These are phyloP conservation scores for Scedosporium dehoogii DNA, from an alignment of 2,329 filamentous ascomycete genomes.

Conservation along the genomic window DNA sequence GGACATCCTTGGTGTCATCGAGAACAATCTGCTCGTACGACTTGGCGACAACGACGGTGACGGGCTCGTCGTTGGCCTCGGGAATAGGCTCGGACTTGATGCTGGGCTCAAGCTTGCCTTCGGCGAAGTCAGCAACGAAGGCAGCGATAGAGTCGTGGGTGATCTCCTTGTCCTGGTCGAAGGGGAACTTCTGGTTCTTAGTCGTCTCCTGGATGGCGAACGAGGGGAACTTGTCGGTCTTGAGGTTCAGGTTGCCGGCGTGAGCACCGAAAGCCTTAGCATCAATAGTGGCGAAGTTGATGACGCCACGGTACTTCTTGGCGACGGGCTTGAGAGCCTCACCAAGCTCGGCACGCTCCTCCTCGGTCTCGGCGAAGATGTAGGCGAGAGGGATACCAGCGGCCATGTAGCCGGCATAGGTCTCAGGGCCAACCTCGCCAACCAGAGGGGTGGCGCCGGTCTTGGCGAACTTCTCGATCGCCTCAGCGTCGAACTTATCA, in stretches of 20 bases:
- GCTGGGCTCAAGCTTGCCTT: constrained; percentile 86
- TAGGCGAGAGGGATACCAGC: constrained; percentile 89
- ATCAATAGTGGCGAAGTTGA: constrained; percentile 98
- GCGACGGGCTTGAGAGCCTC: constrained; percentile 76
- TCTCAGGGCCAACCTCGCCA: constrained; percentile 93
- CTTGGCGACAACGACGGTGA: constrained; percentile 83
- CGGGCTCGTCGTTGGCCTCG: constrained; percentile 82
- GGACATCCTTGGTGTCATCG: constrained; percentile 90
- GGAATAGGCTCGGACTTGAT: constrained; percentile 98
- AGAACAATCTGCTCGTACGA: constrained; percentile 88
- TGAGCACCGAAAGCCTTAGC: constrained; percentile 90
- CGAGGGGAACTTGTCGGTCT: constrained; percentile 87
- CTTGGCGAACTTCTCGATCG: constrained; percentile 76
- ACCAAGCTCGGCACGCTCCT: constrained; percentile 76
- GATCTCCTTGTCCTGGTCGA: constrained; percentile 73
- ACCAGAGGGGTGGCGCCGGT: constrained; percentile 79
- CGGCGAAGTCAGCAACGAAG: constrained; percentile 78
- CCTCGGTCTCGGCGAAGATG: constrained; percentile 87
- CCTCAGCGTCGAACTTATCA: constrained; percentile 71
- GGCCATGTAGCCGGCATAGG: constrained; percentile 90
- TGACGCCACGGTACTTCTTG: constrained; percentile 81
- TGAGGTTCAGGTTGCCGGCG: constrained; percentile 93
- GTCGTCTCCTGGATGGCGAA: constrained; percentile 94
- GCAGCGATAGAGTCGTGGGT: constrained; percentile 59
- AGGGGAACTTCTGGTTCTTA: constrained; percentile 98